Base-by-base conservation (phyloP, 257 asterid genomes). In the Capsicum pubescens region DNA sequence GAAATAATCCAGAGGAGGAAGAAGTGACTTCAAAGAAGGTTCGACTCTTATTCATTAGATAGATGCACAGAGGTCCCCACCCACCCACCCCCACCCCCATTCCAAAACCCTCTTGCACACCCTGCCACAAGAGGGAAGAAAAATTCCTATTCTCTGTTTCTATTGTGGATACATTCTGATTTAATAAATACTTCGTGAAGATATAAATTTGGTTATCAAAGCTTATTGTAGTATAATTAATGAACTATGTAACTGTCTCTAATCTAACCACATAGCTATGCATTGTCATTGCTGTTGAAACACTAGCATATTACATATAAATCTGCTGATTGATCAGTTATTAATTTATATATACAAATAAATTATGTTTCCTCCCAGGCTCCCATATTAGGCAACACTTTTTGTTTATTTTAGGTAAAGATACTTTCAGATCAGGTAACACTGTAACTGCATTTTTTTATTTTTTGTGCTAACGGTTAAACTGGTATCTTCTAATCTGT, bases 11-110 rank as follows among this genome's bases (percentile, higher is more conserved):
- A 74, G 91, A 95, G 86, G 98, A 97, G 66, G 98, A 93, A 89
- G 99, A 97, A 93, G 99, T 95, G 90, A 97, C 82, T 84, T 97
- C 99, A 9, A 97, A 92, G 88, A 93, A 91, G 99, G 99, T 97
- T 39, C 44, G 44, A 26, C 32, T 26, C 32, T 26, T 26, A 26
- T 26, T 26, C 32, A 26, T 26, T 26, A 26, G 32, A 26, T 26
- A 26, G 32, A 26, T 26, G 32, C 32, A 26, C 32, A 26, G 32
- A 26, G 32, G 32, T 26, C 32, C 32, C 32, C 32, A 26, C 32
- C 32, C 32, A 26, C 32, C 32, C 32, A 26, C 32, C 32, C 32
- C 32, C 32, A 26, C 32, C 32, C 32, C 32, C 32, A 26, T 26
- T 26, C 32, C 32, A 26, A 26, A 26, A 26, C 32, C 32, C 32